These are phyloP conservation scores for Cucumis hystrix DNA, from an alignment of 306 rosid genomes.

Conservation along the genomic window DNA sequence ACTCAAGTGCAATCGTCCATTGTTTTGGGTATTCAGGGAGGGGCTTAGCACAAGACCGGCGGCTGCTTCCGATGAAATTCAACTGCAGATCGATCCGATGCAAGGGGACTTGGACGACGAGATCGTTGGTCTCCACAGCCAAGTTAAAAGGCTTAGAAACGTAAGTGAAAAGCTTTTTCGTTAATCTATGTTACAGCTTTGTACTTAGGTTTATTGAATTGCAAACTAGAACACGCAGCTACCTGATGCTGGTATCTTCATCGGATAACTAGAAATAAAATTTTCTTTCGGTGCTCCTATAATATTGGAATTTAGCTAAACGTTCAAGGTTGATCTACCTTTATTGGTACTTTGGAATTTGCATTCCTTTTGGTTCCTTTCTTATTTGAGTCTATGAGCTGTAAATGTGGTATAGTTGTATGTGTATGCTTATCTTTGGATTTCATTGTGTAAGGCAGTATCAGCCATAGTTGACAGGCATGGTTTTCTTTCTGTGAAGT, in stretches of 20 bases:
- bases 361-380: not conserved
- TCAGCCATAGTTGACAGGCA: not conserved
- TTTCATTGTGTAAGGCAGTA: not conserved
- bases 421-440: not conserved
- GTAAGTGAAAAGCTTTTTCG: conserved; percentile 18
- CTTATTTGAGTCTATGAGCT: not conserved
- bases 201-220: not conserved
- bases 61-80: conserved; percentile 69
- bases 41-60: conserved; percentile 72
- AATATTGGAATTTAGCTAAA: not conserved
- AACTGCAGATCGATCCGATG: conserved; percentile 73
- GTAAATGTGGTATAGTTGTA: not conserved
- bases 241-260: not conserved
- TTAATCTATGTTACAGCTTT: not conserved
- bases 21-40: conserved; percentile 32
- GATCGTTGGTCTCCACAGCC: conserved; percentile 75
- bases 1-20: not conserved
- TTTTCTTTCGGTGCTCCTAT: not conserved
- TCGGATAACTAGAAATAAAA: not conserved
- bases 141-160: conserved; percentile 64
- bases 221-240: not conserved
- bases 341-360: not conserved
- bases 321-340: not conserved
- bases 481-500: not conserved
- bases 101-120: conserved; percentile 56